Evolutionary conservation across 129 eudicot genomes (phyloP).

Genomic region (Ambrosia artemisiifolia): DNA sequence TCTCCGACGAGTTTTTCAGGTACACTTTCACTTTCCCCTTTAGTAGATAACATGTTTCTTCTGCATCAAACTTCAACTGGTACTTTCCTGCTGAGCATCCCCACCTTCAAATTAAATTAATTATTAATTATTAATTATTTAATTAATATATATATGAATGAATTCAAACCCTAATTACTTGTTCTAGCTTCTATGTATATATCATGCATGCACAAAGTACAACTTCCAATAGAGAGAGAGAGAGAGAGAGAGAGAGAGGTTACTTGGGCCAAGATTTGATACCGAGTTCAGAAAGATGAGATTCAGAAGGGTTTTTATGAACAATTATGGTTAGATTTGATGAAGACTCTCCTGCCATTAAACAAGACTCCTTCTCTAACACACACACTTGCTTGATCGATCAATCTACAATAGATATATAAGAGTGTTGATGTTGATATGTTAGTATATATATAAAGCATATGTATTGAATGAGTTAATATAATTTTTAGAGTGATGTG

Average conservation of each 20-base stretch:
- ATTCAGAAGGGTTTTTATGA: slow-evolving; percentile 72
- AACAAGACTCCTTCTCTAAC: slow-evolving; percentile 1
- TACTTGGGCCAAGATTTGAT: slow-evolving; percentile 98
- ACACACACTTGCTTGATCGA: slow-evolving; percentile 21
- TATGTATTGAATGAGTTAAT: too few relatives aligned
- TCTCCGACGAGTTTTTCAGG: slow-evolving; percentile 62
- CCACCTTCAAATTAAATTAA: slow-evolving; percentile 47
- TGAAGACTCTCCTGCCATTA: slow-evolving; percentile 55
- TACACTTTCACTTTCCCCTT: slow-evolving; percentile 79
- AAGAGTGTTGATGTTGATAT: not conserved
- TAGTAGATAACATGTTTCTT: slow-evolving; percentile 73
- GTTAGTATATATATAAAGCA: not conserved
- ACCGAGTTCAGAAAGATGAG: slow-evolving; percentile 75
- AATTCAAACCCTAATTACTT: slow-evolving; percentile 10
- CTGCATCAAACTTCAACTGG: slow-evolving; percentile 83
- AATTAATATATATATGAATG: not conserved
- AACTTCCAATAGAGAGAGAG: slow-evolving; percentile 11
- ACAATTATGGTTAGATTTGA: slow-evolving; percentile 60
- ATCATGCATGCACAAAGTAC: slow-evolving; percentile 18
- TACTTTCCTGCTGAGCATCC: slow-evolving; percentile 93
- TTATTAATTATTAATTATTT: not conserved
- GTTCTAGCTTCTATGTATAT: not conserved
- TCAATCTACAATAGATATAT: not conserved
- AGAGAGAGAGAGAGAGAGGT: slow-evolving; percentile 25
- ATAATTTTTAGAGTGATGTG: too few relatives aligned